A percentile compares a stretch with the other conserved stretches of the same genome.
Conservation (phyloP, 352 stramenopile genomes). For the Globisporangium okanoganense region DNA sequence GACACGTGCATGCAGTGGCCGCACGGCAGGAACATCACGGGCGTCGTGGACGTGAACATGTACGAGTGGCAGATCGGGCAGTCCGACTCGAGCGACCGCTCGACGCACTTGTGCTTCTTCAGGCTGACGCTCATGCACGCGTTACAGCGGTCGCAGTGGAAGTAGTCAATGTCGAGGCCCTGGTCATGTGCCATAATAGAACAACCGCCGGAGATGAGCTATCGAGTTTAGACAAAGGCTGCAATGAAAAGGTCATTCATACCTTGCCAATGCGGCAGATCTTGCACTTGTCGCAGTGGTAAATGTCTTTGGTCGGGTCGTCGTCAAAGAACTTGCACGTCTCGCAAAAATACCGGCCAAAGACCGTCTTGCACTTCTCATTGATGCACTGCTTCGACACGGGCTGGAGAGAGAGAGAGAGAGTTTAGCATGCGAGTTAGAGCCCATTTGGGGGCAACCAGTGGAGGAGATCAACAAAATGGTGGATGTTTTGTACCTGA, state of each 20-base stretch:
- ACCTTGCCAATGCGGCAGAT: slow-evolving; percentile 93
- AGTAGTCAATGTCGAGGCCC: slow-evolving; percentile 95
- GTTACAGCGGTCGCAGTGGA: slow-evolving; percentile 98
- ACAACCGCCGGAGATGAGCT: neutral
- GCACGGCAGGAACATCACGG: slow-evolving; percentile 93
- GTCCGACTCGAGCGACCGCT: slow-evolving; percentile 92
- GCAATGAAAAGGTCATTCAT: neutral
- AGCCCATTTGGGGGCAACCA: neutral
- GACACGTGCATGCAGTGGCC: slow-evolving; percentile 96
- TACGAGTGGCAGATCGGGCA: slow-evolving; percentile 94
- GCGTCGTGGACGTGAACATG: slow-evolving; percentile 96
- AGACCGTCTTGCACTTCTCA: slow-evolving; percentile 64
- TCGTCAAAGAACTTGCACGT: slow-evolving; percentile 97
- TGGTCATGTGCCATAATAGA: slow-evolving; percentile 12
- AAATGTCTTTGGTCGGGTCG: slow-evolving; percentile 90
- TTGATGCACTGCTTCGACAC: slow-evolving; percentile 59
- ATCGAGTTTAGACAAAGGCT: neutral
- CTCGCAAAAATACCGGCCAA: slow-evolving; percentile 92
- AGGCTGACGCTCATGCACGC: slow-evolving; percentile 93
- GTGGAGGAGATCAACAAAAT: neutral
- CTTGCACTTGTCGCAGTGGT: slow-evolving; percentile 98
- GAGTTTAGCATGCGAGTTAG: neutral
- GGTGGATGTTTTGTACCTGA: slow-evolving; percentile 28
- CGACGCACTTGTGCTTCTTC: slow-evolving; percentile 92
- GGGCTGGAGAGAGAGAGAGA: slow-evolving; percentile 32